Conservation (phyloP, 2,329 filamentous ascomycete species). For the Keithomyces neogunnii region DNA sequence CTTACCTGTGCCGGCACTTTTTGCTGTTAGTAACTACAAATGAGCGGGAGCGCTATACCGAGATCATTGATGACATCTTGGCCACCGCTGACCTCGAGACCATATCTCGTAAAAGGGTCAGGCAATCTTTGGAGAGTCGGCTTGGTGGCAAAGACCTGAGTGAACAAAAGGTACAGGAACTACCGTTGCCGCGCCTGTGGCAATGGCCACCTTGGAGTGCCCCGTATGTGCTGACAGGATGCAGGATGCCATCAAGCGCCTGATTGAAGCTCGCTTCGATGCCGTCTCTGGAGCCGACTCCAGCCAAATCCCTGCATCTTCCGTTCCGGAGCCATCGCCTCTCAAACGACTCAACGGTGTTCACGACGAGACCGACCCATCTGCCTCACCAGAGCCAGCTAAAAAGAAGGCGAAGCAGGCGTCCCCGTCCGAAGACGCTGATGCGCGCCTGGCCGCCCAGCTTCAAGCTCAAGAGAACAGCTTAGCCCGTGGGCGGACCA, state of each 20-base stretch:
- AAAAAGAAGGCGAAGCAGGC: slow-evolving; percentile 63
- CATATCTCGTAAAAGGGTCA: slow-evolving; percentile 56
- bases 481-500: slow-evolving; percentile 57
- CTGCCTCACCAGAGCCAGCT: slow-evolving; percentile 34
- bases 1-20: neutral
- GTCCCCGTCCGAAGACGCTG: slow-evolving; percentile 57
- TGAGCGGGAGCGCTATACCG: slow-evolving; percentile 44
- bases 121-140: slow-evolving; percentile 44
- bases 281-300: slow-evolving; percentile 48
- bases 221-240: neutral
- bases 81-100: slow-evolving; percentile 50
- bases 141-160: slow-evolving; percentile 50
- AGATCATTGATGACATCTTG: slow-evolving; percentile 53
- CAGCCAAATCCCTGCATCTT: slow-evolving; percentile 31
- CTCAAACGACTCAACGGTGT: slow-evolving; percentile 28
- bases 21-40: slow-evolving; percentile 35
- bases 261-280: slow-evolving; percentile 70
- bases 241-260: slow-evolving; percentile 59
- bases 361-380: slow-evolving; percentile 37
- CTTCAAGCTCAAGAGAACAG: slow-evolving; percentile 90
- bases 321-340: slow-evolving; percentile 21
- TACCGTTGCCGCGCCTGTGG: neutral
- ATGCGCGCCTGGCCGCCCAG: slow-evolving; percentile 78
- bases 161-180: slow-evolving; percentile 43
- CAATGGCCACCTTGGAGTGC: neutral